Evolutionary conservation across 208 protist species (phyloP), one percentile per base, ranked within the genome.

Genomic region (Leptomonas pyrrhocoris): DNA sequence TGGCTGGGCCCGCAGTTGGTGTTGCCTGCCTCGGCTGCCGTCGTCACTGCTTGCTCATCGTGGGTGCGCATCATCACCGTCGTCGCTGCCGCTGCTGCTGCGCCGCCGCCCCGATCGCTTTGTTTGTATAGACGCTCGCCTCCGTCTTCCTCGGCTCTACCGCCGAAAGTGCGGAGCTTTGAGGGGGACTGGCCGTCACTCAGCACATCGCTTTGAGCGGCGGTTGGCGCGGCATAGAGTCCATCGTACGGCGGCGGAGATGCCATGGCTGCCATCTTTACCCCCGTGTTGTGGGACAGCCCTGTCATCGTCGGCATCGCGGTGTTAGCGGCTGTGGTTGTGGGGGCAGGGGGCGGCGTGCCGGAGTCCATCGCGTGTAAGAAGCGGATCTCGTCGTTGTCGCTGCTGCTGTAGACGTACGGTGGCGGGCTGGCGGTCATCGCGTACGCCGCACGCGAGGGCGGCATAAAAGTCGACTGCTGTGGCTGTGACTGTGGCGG

Each of bases 401-500:
- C 16, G 43, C 43, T 48, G 43, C 43, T 21, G 15, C 31, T 43
- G 21, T 21, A 12, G 11, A 16, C 9, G 15, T 58, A 58, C 54
- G 58, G 54, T 12, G 55, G 55, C 21, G 30, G 34, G 55, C 25
- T 59, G 19, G 55, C 55, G n/a, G 55, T 31, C 34, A 13, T 43
- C 31, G 12, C 21, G 11, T 50, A 13, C 16, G 58, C 42, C 5
- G 58, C 43, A 0, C 21, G 23, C 21, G 43, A 53, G 4, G 58
- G 58, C 19, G 58, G 58, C 58, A 64, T 53, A 27, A 53, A 64
- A n/a, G n/a, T n/a, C n/a, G n/a, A n/a, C n/a, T n/a, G n/a, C n/a
- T n/a, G n/a, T n/a, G n/a, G n/a, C 19, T 23, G 58, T 43, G 25
- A 25, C 42, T 38, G 58, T 16, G 40, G 58, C 15, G 40, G 43